Conservation (phyloP, 164 flowering plant species). For the Amborella trichopoda region DNA sequence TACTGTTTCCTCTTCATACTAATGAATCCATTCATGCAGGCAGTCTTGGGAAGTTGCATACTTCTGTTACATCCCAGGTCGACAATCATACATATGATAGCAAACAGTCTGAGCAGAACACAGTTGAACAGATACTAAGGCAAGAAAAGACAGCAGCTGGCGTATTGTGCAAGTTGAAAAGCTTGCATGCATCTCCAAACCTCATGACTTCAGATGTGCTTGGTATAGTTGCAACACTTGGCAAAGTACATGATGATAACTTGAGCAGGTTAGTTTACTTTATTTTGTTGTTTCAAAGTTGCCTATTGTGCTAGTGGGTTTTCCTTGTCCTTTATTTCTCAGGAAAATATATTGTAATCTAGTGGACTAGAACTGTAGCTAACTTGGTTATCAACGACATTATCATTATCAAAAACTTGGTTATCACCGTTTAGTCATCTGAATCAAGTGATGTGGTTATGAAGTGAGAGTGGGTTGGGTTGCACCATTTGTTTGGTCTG, state of each 20-base stretch:
- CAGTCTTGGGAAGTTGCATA: conserved; percentile 39
- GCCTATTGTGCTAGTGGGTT: no score
- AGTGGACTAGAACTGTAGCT: no score
- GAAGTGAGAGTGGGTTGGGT: no score
- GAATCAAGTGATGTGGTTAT: no score
- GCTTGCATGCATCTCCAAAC: conserved; percentile 26
- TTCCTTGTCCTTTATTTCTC: no score
- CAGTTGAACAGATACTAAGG: conserved; percentile 32
- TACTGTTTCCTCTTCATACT: no score
- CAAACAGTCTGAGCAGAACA: conserved; percentile 34
- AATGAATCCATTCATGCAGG: conserved; percentile 29
- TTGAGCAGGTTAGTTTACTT: conserved; percentile 55
- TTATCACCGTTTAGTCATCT: no score
- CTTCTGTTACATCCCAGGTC: conserved; percentile 17
- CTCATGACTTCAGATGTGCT: conserved; percentile 45
- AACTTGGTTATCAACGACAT: no score
- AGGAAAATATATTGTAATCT: no score
- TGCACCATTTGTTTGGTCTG: no score
- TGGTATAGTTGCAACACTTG: conserved; percentile 78
- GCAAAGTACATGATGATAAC: conserved; percentile 56
- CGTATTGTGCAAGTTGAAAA: conserved; percentile 40
- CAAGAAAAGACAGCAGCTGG: conserved; percentile 74
- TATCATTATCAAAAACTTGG: no score
- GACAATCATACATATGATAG: neutral
- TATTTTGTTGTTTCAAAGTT: no score